Base-by-base conservation (phyloP, 257 asterid species). In the Scutellaria baicalensis region DNA sequence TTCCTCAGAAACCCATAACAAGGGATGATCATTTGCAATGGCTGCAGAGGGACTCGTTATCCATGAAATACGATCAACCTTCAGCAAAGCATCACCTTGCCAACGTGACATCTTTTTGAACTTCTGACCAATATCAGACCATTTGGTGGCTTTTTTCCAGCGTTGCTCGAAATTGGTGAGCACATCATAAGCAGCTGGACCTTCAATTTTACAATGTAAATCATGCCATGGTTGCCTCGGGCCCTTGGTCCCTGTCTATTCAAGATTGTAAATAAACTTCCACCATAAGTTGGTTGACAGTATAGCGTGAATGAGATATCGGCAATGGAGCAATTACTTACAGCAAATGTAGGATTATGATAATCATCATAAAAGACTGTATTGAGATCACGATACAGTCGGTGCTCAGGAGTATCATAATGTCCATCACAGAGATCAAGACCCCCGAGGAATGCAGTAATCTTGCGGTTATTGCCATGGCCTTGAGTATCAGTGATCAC, bases 41-140 rank as follows among this genome's bases (percentile, higher is more conserved):
- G 79, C 36, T n/a, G 78, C 2, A 20, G 95, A 78, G 59, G 97
- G 95, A 51, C 94, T 86, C 14, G 43, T 72, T 58, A 93, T 87
- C 96, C 97, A 91, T 3, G 98, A 87, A 60, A 93, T 87, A 14
- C 96, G 84, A 12, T 90, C 97, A 8, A 93, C 68, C 69, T 89
- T 84, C 20, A 86, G 68, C 77, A 86, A 50, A 27, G 85, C 83
- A 70, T 86, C 89, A 35, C 81, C 92, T 7, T 72, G 81, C 84
- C 84, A 80, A 2, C 68, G 81, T 9, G 84, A 74, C 51, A 73
- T 79, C 49, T 67, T 75, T 44, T 77, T 86, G 9, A 79, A 20
- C 45, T 69, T 39, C 57, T 74, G 64, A 0, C 79, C 82, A 1
- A 82, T 40, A 11, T 79, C 76, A 0, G 80, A 67, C 88, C 85